Conservation (phyloP, 1,284 basidiomycete species). For the Bjerkandera adusta region DNA sequence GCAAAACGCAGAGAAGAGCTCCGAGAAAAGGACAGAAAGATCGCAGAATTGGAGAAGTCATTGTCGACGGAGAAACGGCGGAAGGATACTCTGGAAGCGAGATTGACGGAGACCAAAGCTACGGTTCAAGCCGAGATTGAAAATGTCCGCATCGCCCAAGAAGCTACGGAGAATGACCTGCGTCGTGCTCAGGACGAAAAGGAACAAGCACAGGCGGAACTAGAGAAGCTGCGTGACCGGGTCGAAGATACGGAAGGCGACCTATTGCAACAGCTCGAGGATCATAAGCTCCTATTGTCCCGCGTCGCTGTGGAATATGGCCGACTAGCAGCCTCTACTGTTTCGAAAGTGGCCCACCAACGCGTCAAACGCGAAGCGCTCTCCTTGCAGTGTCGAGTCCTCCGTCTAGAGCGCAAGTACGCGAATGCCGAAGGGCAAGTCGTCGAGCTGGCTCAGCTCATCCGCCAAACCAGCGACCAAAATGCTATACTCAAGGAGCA, state of each 20-base stretch:
- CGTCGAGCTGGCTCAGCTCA: slow-evolving; percentile 57
- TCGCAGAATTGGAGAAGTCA: slow-evolving; percentile 55
- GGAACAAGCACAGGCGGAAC: slow-evolving; percentile 27
- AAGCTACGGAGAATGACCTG: slow-evolving; percentile 37
- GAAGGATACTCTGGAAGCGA: slow-evolving; percentile 46
- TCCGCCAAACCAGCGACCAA: slow-evolving; percentile 55
- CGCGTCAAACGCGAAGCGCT: slow-evolving; percentile 42
- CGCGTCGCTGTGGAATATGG: slow-evolving; percentile 59
- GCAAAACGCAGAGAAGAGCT: slow-evolving; percentile 49
- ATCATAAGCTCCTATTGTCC: slow-evolving; percentile 41
- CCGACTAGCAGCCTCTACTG: slow-evolving; percentile 48
- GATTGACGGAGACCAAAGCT: slow-evolving; percentile 42
- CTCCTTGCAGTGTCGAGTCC: slow-evolving; percentile 40
- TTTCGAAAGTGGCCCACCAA: slow-evolving; percentile 39
- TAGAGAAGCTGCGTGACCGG: slow-evolving; percentile 23
- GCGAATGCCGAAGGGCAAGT: slow-evolving; percentile 69
- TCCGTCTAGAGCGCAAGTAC: slow-evolving; percentile 62
- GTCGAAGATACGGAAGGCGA: slow-evolving; percentile 38
- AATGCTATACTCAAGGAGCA: slow-evolving; percentile 42
- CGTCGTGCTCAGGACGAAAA: slow-evolving; percentile 35
- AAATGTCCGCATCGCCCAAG: slow-evolving; percentile 32
- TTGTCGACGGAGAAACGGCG: slow-evolving; percentile 48
- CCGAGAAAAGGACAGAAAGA: slow-evolving; percentile 50
- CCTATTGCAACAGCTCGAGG: slow-evolving; percentile 48
- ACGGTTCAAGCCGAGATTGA: slow-evolving; percentile 42